Base-by-base conservation (phyloP, 2,329 filamentous ascomycete genomes). In the Trichoderma oligosporum region DNA sequence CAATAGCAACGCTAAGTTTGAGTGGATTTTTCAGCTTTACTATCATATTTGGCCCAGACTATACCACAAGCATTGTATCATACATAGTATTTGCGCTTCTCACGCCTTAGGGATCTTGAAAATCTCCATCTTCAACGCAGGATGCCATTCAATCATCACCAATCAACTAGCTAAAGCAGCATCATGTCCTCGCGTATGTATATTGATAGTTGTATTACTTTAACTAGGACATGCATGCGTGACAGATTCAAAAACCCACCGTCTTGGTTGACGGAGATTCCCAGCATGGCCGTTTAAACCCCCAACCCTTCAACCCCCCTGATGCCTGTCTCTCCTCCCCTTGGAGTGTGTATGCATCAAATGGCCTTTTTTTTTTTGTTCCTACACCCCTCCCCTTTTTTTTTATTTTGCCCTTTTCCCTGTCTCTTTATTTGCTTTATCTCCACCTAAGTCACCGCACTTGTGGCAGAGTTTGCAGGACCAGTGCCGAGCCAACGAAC, bases 1-100 rank as follows among this genome's bases (percentile, higher is more conserved):
- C 49, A 53, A 53, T 53, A 53, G 38, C 49, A 44, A 53, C 27
- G 49, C 27, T 16, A 44, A 35, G n/a, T n/a, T n/a, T n/a, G n/a
- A n/a, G n/a, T n/a, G n/a, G n/a, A n/a, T n/a, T n/a, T n/a, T 16
- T 31, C 36, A 39, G 24, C 33, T 18, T 33, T n/a, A n/a, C n/a
- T n/a, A n/a, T n/a, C n/a, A n/a, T n/a, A n/a, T n/a, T n/a, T n/a
- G n/a, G n/a, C n/a, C n/a, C n/a, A n/a, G n/a, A n/a, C n/a, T n/a
- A n/a, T n/a, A n/a, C n/a, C n/a, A n/a, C n/a, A n/a, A n/a, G n/a
- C n/a, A n/a, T n/a, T n/a, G n/a, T n/a, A n/a, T n/a, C n/a, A n/a
- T n/a, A n/a, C n/a, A n/a, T n/a, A n/a, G n/a, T n/a, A n/a, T n/a
- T n/a, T n/a, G n/a, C n/a, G n/a, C n/a, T n/a, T n/a, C n/a, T 31